Evolutionary conservation across 2,329 filamentous ascomycete species (phyloP).

Genomic region (Xylariaceae sp.): DNA sequence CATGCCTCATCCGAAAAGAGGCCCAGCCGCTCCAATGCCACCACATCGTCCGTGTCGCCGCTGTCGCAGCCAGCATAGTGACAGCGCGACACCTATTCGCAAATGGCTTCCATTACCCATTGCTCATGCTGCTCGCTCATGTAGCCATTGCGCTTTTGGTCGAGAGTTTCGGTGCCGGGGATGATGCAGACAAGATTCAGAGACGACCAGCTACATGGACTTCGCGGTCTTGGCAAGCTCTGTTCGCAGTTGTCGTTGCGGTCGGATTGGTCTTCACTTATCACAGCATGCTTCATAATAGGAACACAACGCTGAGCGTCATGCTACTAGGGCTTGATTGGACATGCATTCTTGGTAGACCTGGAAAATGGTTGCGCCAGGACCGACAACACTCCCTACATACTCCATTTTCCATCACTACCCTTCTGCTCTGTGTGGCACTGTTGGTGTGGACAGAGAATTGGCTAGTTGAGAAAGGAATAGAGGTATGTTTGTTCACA

Average conservation of each 20-base stretch:
- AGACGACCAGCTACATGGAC: slow-evolving; percentile 17
- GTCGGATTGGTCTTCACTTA: slow-evolving; percentile 28
- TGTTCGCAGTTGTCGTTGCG: slow-evolving; percentile 17
- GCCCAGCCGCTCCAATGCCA: slow-evolving; percentile 23
- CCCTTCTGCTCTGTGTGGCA: slow-evolving; percentile 20
- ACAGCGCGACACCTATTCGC: slow-evolving; percentile 29
- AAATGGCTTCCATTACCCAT: slow-evolving; percentile 28
- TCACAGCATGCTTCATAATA: slow-evolving; percentile 30
- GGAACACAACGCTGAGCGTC: slow-evolving; percentile 28
- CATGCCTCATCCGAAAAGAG: slow-evolving; percentile 10
- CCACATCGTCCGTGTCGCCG: slow-evolving; percentile 22
- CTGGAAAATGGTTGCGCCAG: slow-evolving; percentile 17
- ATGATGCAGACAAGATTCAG: slow-evolving; percentile 3
- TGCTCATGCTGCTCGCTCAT: slow-evolving; percentile 28
- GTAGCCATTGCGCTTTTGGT: slow-evolving; percentile 21
- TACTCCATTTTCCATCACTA: slow-evolving; percentile 19
- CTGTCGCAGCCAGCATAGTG: slow-evolving; percentile 24
- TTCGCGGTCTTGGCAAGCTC: slow-evolving; percentile 17
- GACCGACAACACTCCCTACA: slow-evolving; percentile 19
- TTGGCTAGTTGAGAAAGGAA: slow-evolving; percentile 27
- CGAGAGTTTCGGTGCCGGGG: slow-evolving; percentile 3
- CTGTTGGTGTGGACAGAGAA: slow-evolving; percentile 28
- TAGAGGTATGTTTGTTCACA: slow-evolving; percentile 17
- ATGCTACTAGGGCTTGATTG: slow-evolving; percentile 27
- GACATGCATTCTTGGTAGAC: slow-evolving; percentile 14